Evolutionary conservation across 768 basidiomycete species (phyloP).

Genomic region (Naganishia antarctica): DNA sequence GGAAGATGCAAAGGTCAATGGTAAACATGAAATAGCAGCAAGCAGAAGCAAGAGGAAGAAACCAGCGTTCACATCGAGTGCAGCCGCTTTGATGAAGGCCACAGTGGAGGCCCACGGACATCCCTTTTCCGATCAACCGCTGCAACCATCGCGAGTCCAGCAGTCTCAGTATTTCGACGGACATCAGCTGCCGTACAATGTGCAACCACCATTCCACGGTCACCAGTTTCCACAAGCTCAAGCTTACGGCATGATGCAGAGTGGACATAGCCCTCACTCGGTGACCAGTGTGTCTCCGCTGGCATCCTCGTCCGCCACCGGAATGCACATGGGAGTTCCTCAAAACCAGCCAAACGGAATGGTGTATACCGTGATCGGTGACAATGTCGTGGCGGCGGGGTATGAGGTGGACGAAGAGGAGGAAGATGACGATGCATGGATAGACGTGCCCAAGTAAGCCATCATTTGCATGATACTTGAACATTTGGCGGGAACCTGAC

Average conservation of each 20-base stretch:
- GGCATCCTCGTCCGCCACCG: too few relatives aligned
- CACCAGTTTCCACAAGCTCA: conserved; percentile 9
- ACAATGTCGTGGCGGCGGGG: not conserved
- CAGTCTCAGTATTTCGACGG: not conserved
- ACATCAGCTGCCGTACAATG: not conserved
- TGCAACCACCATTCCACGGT: conserved; percentile 5
- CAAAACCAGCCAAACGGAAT: not conserved
- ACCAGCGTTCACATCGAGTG: not conserved
- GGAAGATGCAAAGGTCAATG: conserved; percentile 21
- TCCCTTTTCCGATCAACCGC: not conserved
- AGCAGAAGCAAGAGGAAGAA: not conserved
- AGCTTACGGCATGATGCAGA: not conserved
- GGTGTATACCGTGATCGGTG: not conserved
- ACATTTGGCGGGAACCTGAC: not conserved
- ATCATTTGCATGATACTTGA: not conserved
- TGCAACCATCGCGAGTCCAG: not conserved
- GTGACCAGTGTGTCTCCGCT: not conserved
- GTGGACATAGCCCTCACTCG: not conserved
- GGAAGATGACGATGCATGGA: conserved; percentile 36
- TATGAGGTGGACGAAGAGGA: conserved; percentile 43
- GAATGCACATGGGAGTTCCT: not conserved
- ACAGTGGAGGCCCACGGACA: not conserved
- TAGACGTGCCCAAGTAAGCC: not conserved
- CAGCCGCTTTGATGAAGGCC: not conserved
- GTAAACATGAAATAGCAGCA: not conserved